phyloP scores from a whole-genome alignment of 495 filamentous ascomycete genomes.

The Penicillium coprophilum region DNA sequence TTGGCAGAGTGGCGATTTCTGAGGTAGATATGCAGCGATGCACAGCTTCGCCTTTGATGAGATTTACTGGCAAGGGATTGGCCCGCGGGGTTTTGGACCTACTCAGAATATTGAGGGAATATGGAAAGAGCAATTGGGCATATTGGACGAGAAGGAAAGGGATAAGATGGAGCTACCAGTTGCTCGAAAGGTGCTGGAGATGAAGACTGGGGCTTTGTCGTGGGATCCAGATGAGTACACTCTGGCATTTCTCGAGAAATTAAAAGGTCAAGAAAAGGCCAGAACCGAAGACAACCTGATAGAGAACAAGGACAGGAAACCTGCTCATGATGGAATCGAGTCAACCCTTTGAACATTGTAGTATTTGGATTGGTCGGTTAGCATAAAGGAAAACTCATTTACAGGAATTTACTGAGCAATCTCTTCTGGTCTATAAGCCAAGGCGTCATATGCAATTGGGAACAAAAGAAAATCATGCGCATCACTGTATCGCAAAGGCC shows the following conservation, averaged over 20 bases:
- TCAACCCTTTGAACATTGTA: not conserved
- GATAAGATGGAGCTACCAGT: constrained; percentile 13
- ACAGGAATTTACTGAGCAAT: not conserved
- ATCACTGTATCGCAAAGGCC: constrained; percentile 29
- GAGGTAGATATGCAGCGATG: not conserved
- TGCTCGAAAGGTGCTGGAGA: constrained; percentile 3
- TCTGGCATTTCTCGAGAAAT: not conserved
- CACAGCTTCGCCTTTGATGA: constrained; percentile 1
- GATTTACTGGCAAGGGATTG: not conserved
- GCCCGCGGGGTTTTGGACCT: not conserved
- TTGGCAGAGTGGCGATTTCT: not conserved
- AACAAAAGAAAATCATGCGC: constrained; percentile 25
- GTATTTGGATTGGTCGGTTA: not conserved
- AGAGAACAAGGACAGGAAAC: not conserved
- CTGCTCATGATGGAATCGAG: not conserved
- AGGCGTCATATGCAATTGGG: constrained; percentile 12
- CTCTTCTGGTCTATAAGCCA: constrained; percentile 13
- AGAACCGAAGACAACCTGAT: too few relatives aligned
- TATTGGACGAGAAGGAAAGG: constrained; percentile 3
- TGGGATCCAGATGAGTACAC: constrained; percentile 14
- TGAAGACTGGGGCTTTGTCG: constrained; percentile 1
- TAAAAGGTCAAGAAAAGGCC: not conserved
- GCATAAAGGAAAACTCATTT: not conserved
- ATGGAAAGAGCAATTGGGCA: constrained; percentile 14
- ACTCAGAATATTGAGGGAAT: not conserved